Base-by-base conservation (phyloP, 2,329 filamentous ascomycete species). In the Chaetomiaceae sp. region DNA sequence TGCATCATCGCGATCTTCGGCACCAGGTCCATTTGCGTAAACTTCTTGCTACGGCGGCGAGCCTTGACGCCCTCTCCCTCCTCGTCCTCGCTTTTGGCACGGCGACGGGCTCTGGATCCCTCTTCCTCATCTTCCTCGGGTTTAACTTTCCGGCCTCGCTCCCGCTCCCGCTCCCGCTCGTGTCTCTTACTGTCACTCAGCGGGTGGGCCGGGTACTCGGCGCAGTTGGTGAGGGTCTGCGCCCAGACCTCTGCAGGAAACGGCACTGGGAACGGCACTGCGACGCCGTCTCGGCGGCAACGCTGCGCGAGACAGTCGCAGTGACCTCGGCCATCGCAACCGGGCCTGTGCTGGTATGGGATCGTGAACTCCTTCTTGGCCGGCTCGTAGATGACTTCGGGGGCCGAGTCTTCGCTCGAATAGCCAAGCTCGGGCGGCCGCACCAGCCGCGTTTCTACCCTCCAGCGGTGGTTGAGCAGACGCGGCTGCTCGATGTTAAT, bases 1-100 rank as follows among this genome's bases (percentile, higher is more conserved):
- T 84, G 80, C 60, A 81, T 79, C 79, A 83, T 83, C 60, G 77
- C 77, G 37, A 83, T 78, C 60, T 75, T 74, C 53, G 73, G 69
- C 42, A 83, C 71, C 47, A 81, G 68, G 35, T 81, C 76, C 57
- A 75, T 75, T 53, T 74, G 73, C 1, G 73, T 73, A 18, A 62
- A 62, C 14, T 58, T 57, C 35, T 57, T 45, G 17, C n/a, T 38
- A n/a, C 48, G 38, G 12, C 40, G 45, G 18, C 42, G 27, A 22
- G 38, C 35, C 17, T 26, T 41, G n/a, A 38, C 18, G 29, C 51
- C 45, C 29, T 55, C 48, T 7, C 51, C 24, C 57, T 68, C 65
- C 3, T 67, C 64, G 14, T 69, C 67, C 9, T 64, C 60, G 6
- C 58, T 59, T 53, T 62, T 65, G 39, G 53, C 38, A n/a, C n/a